phyloP scores from a whole-genome alignment of 257 asterid species.

The Gardenia jasminoides region DNA sequence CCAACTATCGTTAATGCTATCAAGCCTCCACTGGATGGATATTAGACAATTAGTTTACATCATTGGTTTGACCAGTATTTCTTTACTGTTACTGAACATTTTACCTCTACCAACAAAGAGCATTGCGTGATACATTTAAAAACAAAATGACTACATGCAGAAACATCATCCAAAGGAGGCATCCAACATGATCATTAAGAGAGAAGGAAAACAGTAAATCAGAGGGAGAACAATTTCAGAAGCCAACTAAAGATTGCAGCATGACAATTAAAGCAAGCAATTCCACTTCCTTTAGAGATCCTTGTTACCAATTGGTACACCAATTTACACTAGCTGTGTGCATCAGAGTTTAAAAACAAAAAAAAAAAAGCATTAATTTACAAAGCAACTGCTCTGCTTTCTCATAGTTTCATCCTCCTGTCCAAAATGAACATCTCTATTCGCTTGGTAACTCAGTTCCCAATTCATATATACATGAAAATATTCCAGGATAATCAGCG shows the following conservation, averaged over 20 bases:
- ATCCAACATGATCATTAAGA: neutral
- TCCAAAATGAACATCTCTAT: neutral
- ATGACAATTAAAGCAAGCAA: neutral
- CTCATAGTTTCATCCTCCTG: conserved; percentile 1
- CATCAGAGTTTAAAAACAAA: neutral
- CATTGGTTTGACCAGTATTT: neutral
- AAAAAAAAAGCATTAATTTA: neutral
- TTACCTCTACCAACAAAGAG: neutral
- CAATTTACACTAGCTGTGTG: conserved; percentile 5
- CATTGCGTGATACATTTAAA: neutral
- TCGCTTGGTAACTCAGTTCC: neutral
- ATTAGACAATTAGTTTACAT: too few species aligned
- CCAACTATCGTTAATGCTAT: neutral
- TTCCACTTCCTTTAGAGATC: neutral
- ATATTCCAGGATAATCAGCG: conserved; percentile 4
- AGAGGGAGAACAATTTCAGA: neutral
- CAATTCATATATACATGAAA: conserved; percentile 1
- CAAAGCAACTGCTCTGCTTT: conserved; percentile 6
- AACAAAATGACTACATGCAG: neutral
- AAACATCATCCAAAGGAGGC: neutral
- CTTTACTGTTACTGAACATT: too few species aligned
- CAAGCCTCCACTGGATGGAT: neutral
- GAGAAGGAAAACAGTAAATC: neutral
- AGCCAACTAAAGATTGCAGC: neutral
- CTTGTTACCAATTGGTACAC: neutral